phyloP scores from a whole-genome alignment of 1,284 basidiomycete species.

The Sanghuangporus baumii region DNA sequence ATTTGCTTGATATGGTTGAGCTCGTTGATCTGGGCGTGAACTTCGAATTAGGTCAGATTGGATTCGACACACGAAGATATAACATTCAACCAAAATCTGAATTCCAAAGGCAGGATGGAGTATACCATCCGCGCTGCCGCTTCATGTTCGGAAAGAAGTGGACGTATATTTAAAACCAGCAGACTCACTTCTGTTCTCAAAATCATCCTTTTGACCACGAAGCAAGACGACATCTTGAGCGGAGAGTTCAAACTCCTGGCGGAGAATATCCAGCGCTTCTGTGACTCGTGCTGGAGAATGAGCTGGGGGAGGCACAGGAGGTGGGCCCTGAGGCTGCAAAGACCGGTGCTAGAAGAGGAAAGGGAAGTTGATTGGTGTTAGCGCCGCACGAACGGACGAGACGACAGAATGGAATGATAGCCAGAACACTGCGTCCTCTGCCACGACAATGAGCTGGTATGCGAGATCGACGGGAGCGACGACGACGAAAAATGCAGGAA shows the following conservation, averaged over 20 bases:
- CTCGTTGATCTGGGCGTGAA: constrained; percentile 66
- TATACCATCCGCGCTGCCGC: no score
- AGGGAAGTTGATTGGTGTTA: constrained; percentile 3
- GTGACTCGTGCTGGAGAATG: constrained; percentile 49
- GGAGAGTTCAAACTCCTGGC: constrained; percentile 82
- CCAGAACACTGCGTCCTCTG: background rate
- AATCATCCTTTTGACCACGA: constrained; percentile 83
- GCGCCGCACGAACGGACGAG: background rate
- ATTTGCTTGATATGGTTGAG: constrained; percentile 68
- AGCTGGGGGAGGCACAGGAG: constrained; percentile 33
- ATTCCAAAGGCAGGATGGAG: no score
- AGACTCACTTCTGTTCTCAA: constrained; percentile 76
- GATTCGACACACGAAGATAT: background rate
- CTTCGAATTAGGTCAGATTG: constrained; percentile 31
- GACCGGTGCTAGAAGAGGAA: constrained; percentile 49
- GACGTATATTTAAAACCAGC: background rate
- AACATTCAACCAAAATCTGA: background rate
- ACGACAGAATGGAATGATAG: background rate
- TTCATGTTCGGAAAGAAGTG: background rate
- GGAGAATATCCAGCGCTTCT: constrained; percentile 80
- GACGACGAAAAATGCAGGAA: constrained; percentile 3
- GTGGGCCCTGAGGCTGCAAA: constrained; percentile 54
- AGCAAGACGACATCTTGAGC: constrained; percentile 63
- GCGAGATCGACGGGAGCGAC: background rate
- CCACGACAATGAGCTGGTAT: background rate